phyloP scores from a whole-genome alignment of 73 alveolate genomes.

The Urostyla sp. region DNA sequence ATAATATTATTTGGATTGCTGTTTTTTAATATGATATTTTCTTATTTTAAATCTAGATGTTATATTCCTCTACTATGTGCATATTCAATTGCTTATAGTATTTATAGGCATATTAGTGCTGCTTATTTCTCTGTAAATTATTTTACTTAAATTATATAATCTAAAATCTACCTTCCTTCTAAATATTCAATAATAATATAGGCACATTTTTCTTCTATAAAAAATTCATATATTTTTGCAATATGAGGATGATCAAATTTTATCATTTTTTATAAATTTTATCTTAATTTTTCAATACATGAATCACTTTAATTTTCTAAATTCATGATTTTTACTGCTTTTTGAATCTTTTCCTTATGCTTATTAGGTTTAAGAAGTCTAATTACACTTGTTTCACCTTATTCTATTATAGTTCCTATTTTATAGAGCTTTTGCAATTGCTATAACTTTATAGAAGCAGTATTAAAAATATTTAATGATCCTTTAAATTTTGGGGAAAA shows the following conservation, averaged over 20 bases:
- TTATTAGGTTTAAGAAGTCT: not conserved
- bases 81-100: slow-evolving; percentile 26
- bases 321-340: not conserved
- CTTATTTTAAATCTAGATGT: slow-evolving; percentile 25
- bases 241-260: slow-evolving; percentile 23
- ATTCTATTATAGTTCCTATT: not conserved
- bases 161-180: slow-evolving; percentile 35
- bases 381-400: slow-evolving; percentile 24
- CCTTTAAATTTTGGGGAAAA: too few species aligned
- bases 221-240: not conserved
- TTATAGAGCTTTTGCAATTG: too few species aligned
- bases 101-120: not conserved
- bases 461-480: too few species aligned
- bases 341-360: not conserved
- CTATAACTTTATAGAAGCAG: too few species aligned
- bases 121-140: slow-evolving; percentile 24
- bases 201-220: not conserved
- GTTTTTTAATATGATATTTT: slow-evolving; percentile 17
- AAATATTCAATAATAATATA: slow-evolving; percentile 7
- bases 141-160: slow-evolving; percentile 14
- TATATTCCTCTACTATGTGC: not conserved
- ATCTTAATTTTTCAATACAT: not conserved
- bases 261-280: not conserved
- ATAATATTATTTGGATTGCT: not conserved
- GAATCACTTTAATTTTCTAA: not conserved